These are phyloP conservation scores for Eleusine coracana DNA, from an alignment of 176 grass and related monocot species.

Conservation along the genomic window DNA sequence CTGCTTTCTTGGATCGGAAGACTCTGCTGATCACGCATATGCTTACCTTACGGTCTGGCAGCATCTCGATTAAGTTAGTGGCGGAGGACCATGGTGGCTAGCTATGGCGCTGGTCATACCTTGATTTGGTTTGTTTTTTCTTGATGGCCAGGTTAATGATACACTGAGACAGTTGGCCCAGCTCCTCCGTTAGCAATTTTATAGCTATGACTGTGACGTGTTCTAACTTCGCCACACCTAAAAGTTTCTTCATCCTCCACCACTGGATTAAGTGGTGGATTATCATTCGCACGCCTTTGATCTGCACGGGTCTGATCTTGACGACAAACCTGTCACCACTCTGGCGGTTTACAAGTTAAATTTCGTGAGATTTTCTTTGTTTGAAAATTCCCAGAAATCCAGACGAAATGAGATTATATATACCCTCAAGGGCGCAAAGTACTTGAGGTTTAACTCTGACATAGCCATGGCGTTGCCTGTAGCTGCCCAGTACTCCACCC, in stretches of 20 bases:
- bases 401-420: neutral
- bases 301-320: slow-evolving; percentile 60
- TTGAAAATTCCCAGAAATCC: neutral
- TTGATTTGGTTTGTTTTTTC: slow-evolving; percentile 20
- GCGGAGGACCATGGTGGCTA: slow-evolving; percentile 19
- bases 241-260: no score
- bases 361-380: neutral
- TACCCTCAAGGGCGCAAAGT: slow-evolving; percentile 73
- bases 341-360: slow-evolving; percentile 38
- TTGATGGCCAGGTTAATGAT: slow-evolving; percentile 53
- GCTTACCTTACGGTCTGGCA: no score
- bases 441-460: slow-evolving; percentile 84
- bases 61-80: slow-evolving; percentile 45
- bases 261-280: slow-evolving; percentile 71
- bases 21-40: no score
- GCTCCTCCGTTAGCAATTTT: no score
- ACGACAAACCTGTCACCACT: slow-evolving; percentile 79
- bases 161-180: no score
- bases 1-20: neutral
- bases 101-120: neutral
- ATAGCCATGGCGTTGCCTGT: slow-evolving; percentile 71
- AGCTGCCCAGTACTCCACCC: slow-evolving; percentile 54
- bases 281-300: slow-evolving; percentile 62
- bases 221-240: no score
- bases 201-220: no score